These are phyloP conservation scores for Vigna unguiculata DNA, from an alignment of 306 rosid genomes.

Conservation along the genomic window DNA sequence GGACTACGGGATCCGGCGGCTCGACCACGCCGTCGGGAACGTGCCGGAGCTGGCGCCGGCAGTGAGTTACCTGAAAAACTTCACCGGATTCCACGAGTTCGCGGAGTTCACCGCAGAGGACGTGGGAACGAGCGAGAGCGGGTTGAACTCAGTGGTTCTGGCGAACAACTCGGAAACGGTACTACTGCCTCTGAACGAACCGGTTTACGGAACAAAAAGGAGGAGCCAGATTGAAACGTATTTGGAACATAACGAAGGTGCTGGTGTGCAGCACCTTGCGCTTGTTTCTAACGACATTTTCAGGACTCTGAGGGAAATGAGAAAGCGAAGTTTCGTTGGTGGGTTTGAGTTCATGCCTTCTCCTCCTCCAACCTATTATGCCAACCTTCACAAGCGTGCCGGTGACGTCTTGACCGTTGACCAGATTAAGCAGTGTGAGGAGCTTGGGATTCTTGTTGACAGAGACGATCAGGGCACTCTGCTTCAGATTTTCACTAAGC, in stretches of 20 bases:
- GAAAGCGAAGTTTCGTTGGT: constrained; percentile 66
- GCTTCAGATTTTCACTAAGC: constrained; percentile 96
- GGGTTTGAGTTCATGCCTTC: constrained; percentile 96
- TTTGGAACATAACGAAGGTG: constrained; percentile 92
- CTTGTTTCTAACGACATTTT: constrained; percentile 67
- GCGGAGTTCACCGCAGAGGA: constrained; percentile 98
- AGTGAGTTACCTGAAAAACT: constrained; percentile 57
- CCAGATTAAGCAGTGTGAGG: constrained; percentile 81
- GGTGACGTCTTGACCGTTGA: constrained; percentile 76
- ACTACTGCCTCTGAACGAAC: constrained; percentile 82
- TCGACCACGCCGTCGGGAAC: constrained; percentile 96
- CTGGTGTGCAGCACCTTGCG: constrained; percentile 91
- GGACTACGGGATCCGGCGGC: constrained; percentile 76
- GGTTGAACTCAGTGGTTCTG: constrained; percentile 78
- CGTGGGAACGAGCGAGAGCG: constrained; percentile 89
- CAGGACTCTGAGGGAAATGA: constrained; percentile 82
- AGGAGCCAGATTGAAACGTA: constrained; percentile 95
- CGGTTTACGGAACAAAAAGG: constrained; percentile 85
- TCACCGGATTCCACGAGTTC: constrained; percentile 89
- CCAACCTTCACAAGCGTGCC: constrained; percentile 69
- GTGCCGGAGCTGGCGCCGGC: constrained; percentile 64
- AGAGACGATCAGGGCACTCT: constrained; percentile 93
- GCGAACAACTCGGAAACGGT: constrained; percentile 83
- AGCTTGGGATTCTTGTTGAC: constrained; percentile 92
- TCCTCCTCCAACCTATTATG: constrained; percentile 89